Percentiles rank a stretch among this genome's conserved stretches.
These are phyloP conservation scores for Rosa persica DNA, from an alignment of 306 rosid genomes.

Conservation along the genomic window DNA sequence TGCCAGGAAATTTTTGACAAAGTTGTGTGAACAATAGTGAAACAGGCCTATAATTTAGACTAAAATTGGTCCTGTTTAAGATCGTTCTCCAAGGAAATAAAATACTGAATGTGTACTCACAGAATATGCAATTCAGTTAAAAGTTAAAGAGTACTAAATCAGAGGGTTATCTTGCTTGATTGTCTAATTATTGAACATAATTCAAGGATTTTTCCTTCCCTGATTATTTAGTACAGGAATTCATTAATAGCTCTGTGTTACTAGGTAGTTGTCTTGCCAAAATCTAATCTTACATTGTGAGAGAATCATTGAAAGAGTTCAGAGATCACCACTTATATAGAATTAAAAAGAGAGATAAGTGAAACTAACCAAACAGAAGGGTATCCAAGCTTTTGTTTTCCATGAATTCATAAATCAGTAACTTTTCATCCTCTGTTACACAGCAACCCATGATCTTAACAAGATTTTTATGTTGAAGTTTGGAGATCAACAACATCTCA, in stretches of 20 bases:
- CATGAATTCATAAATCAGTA: constrained; percentile 22
- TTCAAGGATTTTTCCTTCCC: not conserved
- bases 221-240: not conserved
- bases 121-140: not conserved
- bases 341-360: not conserved
- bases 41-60: not conserved
- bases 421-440: constrained; percentile 21
- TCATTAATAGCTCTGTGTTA: not conserved
- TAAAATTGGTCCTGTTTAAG: not conserved
- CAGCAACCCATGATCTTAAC: constrained; percentile 31
- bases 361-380: constrained; percentile 25
- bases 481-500: constrained; percentile 12
- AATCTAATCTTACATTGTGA: not conserved
- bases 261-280: not conserved
- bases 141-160: not conserved
- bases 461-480: constrained; percentile 34
- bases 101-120: not conserved
- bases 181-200: not conserved
- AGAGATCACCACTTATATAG: not conserved
- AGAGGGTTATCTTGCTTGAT: not conserved
- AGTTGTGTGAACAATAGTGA: not conserved
- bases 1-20: not conserved
- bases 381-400: constrained; percentile 26
- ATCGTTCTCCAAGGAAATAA: not conserved
- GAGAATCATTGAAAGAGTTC: not conserved